Evolutionary conservation across 768 basidiomycete species (phyloP), one percentile per base, ranked within the genome.

Genomic region (Pleurotus eryngii): DNA sequence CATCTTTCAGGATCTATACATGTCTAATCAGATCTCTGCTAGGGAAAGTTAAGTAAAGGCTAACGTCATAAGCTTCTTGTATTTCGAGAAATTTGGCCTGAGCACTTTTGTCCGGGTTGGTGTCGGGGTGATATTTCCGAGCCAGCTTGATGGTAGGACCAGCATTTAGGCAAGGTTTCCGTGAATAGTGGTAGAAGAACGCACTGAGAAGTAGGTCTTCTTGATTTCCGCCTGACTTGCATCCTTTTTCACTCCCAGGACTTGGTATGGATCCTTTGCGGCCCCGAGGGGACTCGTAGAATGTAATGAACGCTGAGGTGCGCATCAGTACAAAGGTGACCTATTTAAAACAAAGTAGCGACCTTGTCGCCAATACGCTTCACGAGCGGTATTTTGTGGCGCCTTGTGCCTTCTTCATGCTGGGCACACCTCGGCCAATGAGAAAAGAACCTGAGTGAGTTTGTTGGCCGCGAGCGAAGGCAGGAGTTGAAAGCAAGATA

Each of bases 111-210:
- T 96, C 92, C 42, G 93, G 90, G 73, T 95, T 98, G 11, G 95
- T 95, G 67, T 99, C 97, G 0, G 97, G 97, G 71, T 99, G 97
- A 67, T 90, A 97, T 78, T 98, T 96, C 60, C 96, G 90, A 15
- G 97, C 97, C 61, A 99, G 88, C 96, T 97, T 67, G 35, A 61
- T 37, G 56, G 59, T 56, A 54, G 64, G 59, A 56, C 56, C 62
- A 30, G 50, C 48, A 58, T 22, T n/a, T 40, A 26, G 27, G 39
- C 26, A 53, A 39, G 57, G 26, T 5, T 39, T 55, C 42, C 20
- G n/a, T 7, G 20, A 22, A 15, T 26, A 48, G 17, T 54, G 20
- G 27, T n/a, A 24, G 53, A 57, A 60, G 64, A 60, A 71, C 91
- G 66, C 70, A 97, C 96, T 68, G 90, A 81, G 72, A 98, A 99